phyloP scores from a whole-genome alignment of 2,329 filamentous ascomycete genomes.

The Rhexocercosporidium sp. region DNA sequence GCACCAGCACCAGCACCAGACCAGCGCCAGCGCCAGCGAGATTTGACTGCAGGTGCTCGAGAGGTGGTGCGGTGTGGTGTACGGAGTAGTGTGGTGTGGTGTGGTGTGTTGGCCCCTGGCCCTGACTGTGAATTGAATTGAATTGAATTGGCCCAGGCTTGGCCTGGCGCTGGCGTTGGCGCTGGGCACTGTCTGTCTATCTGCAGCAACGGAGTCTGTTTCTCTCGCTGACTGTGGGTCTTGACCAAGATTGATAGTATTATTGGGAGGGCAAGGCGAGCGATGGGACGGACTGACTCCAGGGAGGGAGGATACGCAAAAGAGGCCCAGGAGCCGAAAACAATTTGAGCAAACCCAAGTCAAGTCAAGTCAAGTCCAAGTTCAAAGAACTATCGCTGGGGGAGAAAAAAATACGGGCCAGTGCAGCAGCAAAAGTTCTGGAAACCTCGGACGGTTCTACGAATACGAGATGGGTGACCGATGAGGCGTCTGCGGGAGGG shows the following conservation, averaged over 20 bases:
- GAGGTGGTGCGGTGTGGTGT: too few relatives aligned
- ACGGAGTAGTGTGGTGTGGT: too few relatives aligned
- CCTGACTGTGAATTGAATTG: too few relatives aligned
- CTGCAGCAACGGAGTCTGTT: too few relatives aligned
- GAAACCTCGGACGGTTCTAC: slow-evolving; percentile 6
- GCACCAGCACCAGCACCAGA: too few relatives aligned
- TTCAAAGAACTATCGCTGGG: neutral
- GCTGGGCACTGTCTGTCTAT: neutral
- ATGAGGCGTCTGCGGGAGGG: neutral
- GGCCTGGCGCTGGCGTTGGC: neutral
- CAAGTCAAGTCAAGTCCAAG: neutral
- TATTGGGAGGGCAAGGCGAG: too few relatives aligned
- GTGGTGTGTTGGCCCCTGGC: too few relatives aligned
- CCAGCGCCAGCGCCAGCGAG: too few relatives aligned
- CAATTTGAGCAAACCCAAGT: neutral
- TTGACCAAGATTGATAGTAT: too few relatives aligned
- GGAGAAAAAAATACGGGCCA: slow-evolving; percentile 2
- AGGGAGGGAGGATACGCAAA: neutral
- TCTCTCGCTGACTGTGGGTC: too few relatives aligned
- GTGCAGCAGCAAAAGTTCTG: neutral
- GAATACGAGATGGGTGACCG: slow-evolving; percentile 2
- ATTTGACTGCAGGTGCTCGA: neutral
- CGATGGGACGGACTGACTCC: too few relatives aligned
- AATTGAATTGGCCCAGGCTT: too few relatives aligned
- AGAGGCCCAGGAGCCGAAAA: neutral